phyloP scores from a whole-genome alignment of 805 yeast species.

The Ogataea corticis region DNA sequence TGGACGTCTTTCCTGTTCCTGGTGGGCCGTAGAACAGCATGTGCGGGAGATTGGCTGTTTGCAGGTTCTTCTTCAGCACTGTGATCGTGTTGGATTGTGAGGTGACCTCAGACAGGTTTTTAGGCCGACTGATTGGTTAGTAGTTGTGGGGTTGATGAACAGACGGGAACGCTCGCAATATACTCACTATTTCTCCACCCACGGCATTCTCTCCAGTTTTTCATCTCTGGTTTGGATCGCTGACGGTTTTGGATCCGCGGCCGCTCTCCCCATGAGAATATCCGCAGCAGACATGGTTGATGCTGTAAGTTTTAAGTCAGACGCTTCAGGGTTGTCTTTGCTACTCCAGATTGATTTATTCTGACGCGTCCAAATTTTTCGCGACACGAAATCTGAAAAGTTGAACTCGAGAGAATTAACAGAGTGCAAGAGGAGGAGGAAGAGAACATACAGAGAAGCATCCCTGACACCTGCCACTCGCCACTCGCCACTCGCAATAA shows the following conservation, averaged over 20 bases:
- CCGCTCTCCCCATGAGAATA: conserved; percentile 16
- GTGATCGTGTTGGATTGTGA: conserved; percentile 90
- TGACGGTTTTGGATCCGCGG: conserved; percentile 15
- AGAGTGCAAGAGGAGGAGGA: too few species aligned
- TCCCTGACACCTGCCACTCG: too few species aligned
- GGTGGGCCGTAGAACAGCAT: conserved; percentile 94
- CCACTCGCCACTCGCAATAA: too few species aligned
- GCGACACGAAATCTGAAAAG: conserved; percentile 11
- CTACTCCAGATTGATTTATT: background rate
- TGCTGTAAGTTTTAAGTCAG: too few species aligned
- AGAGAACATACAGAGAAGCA: too few species aligned
- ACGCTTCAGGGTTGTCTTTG: too few species aligned
- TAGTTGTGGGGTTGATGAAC: too few species aligned
- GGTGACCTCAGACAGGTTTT: conserved; percentile 78
- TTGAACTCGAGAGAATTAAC: too few species aligned
- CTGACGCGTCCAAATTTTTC: conserved; percentile 5
- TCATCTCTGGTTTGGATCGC: conserved; percentile 31
- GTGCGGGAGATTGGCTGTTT: conserved; percentile 84
- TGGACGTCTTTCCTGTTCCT: conserved; percentile 91
- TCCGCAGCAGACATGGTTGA: conserved; percentile 24
- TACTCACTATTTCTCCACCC: conserved; percentile 85
- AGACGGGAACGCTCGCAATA: too few species aligned
- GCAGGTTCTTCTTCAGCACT: conserved; percentile 75
- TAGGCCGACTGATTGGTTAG: conserved; percentile 65
- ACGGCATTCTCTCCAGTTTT: conserved; percentile 61